A percentile compares a stretch with the other conserved stretches of the same genome.
Evolutionary conservation across 1,284 basidiomycete species (phyloP).

Genomic region (Takashimella tepidaria): DNA sequence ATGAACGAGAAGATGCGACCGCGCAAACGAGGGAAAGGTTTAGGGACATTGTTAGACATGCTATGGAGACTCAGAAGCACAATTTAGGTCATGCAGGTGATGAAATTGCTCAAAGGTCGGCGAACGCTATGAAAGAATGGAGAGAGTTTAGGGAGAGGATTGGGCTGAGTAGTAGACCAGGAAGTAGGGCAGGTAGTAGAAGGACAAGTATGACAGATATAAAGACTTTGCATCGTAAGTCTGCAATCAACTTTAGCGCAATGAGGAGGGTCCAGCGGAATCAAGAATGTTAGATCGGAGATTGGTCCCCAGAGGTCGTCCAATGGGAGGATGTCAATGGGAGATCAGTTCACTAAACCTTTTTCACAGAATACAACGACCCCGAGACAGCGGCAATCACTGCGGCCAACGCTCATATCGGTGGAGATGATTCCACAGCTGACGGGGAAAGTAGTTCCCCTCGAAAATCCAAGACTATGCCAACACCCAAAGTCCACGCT

Average conservation of each 20-base stretch:
- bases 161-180: slow-evolving; percentile 12
- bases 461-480: slow-evolving; percentile 27
- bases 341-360: too few species aligned
- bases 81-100: slow-evolving; percentile 36
- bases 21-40: slow-evolving; percentile 30
- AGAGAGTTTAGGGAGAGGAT: slow-evolving; percentile 33
- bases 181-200: slow-evolving; percentile 13
- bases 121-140: slow-evolving; percentile 39
- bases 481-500: slow-evolving; percentile 4
- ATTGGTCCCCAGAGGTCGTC: too few species aligned
- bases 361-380: slow-evolving; percentile 19
- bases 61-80: slow-evolving; percentile 35
- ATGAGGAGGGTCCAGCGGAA: too few species aligned
- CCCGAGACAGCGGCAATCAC: slow-evolving; percentile 28
- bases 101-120: slow-evolving; percentile 34
- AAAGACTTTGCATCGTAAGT: background rate
- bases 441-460: slow-evolving; percentile 9
- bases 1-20: slow-evolving; percentile 22
- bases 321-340: too few species aligned
- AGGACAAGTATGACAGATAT: slow-evolving; percentile 16
- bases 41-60: slow-evolving; percentile 38
- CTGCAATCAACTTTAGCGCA: too few species aligned
- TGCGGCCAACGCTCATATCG: slow-evolving; percentile 16
- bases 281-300: too few species aligned
- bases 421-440: background rate